Evolutionary conservation across 108 stramenopile genomes (phyloP), one percentile per base, ranked within the genome.

Genomic region (Cylindrotheca fusiformis): DNA sequence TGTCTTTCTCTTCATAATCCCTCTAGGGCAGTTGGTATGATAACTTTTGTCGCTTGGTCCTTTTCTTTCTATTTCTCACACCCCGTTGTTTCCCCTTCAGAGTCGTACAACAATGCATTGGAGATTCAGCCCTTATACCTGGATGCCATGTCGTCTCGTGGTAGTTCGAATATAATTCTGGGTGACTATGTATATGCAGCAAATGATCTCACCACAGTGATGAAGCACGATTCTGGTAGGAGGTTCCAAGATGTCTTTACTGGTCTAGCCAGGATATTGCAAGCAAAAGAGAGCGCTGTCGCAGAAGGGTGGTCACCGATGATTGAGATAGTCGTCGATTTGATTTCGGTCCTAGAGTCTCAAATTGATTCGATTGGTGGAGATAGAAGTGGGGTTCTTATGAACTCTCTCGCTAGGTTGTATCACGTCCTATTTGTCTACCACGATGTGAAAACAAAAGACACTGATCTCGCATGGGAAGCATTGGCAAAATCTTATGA

Each of bases 391-490:
- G 68, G 48, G 23, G 68, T 52, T 48, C 25, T 64, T 46, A 60
- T 81, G 21, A 79, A 82, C 50, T 50, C 68, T 10, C 71, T 93
- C 49, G 83, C 80, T 48, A 74, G 82, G 17, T 59, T 93, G 70
- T 82, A 86, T 72, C 81, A 81, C 64, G 80, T 82, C 49, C 54
- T 89, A 57, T 93, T 88, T 63, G 52, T 66, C 28, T 93, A 93
- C 57, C 86, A 93, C 63, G 91, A 93, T 60, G 58, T 51, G 33
- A 89, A 89, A 62, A 86, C 91, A 19, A 84, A 84, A 48, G 65
- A 89, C 69, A 67, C 62, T 0, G 63, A 71, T 1, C 64, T 53
- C 52, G 91, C 91, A 18, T 93, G 86, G 86, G 60, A 77, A n/a
- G 76, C 84, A 55, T 32, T 93, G 18, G 60, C 65, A 4, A 68